Percentiles rank a stretch among this genome's conserved stretches.
phyloP scores from a whole-genome alignment of 2,329 filamentous ascomycete species.

The Clonostachys byssicola region DNA sequence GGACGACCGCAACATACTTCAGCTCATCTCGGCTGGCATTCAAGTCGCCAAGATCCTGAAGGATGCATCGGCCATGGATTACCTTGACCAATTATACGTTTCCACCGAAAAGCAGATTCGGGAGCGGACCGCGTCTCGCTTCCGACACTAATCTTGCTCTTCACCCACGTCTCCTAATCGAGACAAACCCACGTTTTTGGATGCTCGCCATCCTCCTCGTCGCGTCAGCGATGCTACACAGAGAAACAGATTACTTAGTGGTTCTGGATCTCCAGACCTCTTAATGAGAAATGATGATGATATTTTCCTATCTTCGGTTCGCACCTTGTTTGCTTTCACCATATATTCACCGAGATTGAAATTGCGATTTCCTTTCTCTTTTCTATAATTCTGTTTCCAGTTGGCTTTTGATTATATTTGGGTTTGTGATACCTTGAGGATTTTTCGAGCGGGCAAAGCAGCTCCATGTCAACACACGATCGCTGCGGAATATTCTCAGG shows the following conservation, averaged over 20 bases:
- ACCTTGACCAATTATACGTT: slow-evolving; percentile 76
- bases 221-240: not conserved
- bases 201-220: not conserved
- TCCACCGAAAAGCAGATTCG: slow-evolving; percentile 77
- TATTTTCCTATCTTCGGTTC: not conserved
- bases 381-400: not conserved
- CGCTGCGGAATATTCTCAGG: too few relatives aligned
- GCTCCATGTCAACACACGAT: too few relatives aligned
- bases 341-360: not conserved
- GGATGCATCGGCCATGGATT: slow-evolving; percentile 79
- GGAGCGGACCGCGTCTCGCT: slow-evolving; percentile 48
- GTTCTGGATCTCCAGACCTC: not conserved
- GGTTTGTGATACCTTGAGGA: too few relatives aligned
- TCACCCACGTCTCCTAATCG: slow-evolving; percentile 21
- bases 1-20: slow-evolving; percentile 84
- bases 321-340: not conserved
- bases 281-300: slow-evolving; percentile 2
- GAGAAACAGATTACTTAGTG: not conserved
- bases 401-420: not conserved
- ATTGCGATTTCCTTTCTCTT: not conserved
- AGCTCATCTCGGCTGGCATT: slow-evolving; percentile 81
- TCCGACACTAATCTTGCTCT: slow-evolving; percentile 12
- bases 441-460: too few relatives aligned
- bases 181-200: slow-evolving; percentile 3
- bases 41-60: slow-evolving; percentile 86